Evolutionary conservation across 352 stramenopile genomes (phyloP), one percentile per base, ranked within the genome.

Genomic region (Globisporangium emineosum): DNA sequence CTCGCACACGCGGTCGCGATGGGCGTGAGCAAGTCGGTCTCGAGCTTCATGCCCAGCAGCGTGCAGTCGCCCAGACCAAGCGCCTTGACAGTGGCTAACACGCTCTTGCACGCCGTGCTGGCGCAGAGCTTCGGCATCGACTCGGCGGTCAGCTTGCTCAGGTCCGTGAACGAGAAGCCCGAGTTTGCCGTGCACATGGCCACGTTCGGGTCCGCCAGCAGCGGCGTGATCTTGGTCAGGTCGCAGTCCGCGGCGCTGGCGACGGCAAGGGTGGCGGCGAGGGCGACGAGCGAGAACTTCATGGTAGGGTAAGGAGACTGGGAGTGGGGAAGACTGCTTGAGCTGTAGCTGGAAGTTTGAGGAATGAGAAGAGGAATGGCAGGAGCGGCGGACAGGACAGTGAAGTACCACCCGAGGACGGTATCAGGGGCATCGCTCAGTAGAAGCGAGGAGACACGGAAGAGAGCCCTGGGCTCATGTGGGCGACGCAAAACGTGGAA

Each of bases 21-120:
- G 1, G 69, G 69, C 30, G 30, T 51, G 49, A 76, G 54, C 29
- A 77, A 45, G 37, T 74, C 60, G 12, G 56, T 67, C 53, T 72
- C 55, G 27, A 77, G 47, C 9, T 64, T 13, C 17, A 72, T 43
- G 23, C 62, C 61, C 7, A 72, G 42, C 37, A 74, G 42, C 45
- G 58, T 60, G 68, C 72, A 76, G 63, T 78, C 69, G 23, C 72
- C 72, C 3, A 79, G 63, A 3, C 60, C 60, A 5, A 75, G 62
- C 0, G 30, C 62, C 57, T 66, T 58, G 57, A 78, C 32, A 1
- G 27, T 40, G 3, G 57, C 19, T 23, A 78, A 42, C 23, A 73
- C 37, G 19, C 15, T 57, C 60, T 65, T 50, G 55, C 72, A 79
- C 42, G 67, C 64, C 0, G 53, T 19, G 54, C 63, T 67, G 19